Conservation (phyloP, 345 rosid genomes). For the Rhodomyrtus tomentosa region DNA sequence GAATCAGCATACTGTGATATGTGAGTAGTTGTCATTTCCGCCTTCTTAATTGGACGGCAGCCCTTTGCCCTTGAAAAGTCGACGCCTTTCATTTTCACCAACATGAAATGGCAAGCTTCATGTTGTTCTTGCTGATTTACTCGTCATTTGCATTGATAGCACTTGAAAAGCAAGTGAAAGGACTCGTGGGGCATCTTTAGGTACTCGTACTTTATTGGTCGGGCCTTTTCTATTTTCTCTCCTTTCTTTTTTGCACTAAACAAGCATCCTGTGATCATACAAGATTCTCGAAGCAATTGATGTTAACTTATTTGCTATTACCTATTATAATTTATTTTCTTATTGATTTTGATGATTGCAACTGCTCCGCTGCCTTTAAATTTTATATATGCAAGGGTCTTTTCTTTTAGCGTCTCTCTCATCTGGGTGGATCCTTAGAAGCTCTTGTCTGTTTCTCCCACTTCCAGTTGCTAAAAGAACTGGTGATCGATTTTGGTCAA, state of each 20-base stretch:
- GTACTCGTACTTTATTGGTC: slow-evolving; percentile 29
- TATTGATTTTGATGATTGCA: slow-evolving; percentile 22
- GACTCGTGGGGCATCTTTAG: slow-evolving; percentile 36
- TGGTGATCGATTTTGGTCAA: slow-evolving; percentile 6
- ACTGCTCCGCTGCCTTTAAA: slow-evolving; percentile 52
- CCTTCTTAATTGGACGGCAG: slow-evolving; percentile 2
- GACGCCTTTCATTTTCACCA: slow-evolving; percentile 13
- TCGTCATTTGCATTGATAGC: slow-evolving; percentile 38
- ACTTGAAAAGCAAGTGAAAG: slow-evolving; percentile 28
- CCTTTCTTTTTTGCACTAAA: not conserved
- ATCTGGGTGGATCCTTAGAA: slow-evolving; percentile 14
- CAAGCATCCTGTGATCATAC: slow-evolving; percentile 34
- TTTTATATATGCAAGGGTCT: slow-evolving; percentile 14
- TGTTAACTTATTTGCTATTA: slow-evolving; percentile 20
- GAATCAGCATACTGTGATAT: not conserved
- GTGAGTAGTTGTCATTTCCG: not conserved
- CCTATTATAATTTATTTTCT: slow-evolving; percentile 12
- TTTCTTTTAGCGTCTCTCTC: slow-evolving; percentile 1
- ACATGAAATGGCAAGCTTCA: not conserved
- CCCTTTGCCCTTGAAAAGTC: slow-evolving; percentile 1
- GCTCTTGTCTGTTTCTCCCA: slow-evolving; percentile 7
- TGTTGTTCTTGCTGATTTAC: not conserved
- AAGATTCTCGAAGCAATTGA: slow-evolving; percentile 49
- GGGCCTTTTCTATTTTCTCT: not conserved
- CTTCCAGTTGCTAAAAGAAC: not conserved